Evolutionary conservation across 176 grass and related monocot species (phyloP).

Genomic region (Lolium rigidum): DNA sequence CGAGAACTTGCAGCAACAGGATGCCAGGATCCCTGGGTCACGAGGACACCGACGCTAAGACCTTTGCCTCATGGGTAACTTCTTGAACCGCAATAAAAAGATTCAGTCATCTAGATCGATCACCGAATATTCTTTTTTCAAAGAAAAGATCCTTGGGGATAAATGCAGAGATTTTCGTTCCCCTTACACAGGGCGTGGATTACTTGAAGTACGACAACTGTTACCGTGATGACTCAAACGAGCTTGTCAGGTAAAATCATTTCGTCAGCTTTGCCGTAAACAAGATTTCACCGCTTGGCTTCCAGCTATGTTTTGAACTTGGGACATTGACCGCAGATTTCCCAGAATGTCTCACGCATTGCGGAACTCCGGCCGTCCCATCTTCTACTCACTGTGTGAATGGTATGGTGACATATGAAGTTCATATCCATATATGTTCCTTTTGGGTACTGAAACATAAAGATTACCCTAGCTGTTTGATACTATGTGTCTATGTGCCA

Average conservation of each 20-base stretch:
- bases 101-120: too few species aligned
- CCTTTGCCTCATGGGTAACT: slow-evolving; percentile 77
- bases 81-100: too few species aligned
- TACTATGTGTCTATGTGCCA: background rate
- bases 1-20: slow-evolving; percentile 59
- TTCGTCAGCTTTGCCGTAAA: background rate
- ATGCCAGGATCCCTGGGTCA: slow-evolving; percentile 79
- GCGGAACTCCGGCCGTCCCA: slow-evolving; percentile 46
- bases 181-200: slow-evolving; percentile 53
- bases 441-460: background rate
- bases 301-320: background rate
- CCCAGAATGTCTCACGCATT: slow-evolving; percentile 51
- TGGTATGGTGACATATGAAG: slow-evolving; percentile 46
- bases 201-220: slow-evolving; percentile 90
- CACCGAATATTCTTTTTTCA: too few species aligned
- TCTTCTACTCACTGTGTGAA: slow-evolving; percentile 80
- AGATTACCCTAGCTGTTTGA: background rate
- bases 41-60: slow-evolving; percentile 68
- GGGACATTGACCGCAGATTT: slow-evolving; percentile 32
- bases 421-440: background rate
- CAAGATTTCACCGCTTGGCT: background rate
- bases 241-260: slow-evolving; percentile 47
- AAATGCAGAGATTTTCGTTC: background rate
- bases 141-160: background rate
- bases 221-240: slow-evolving; percentile 36